These are phyloP conservation scores for Wickerhamomyces bisporus DNA, from an alignment of 805 yeast genomes.

Conservation along the genomic window DNA sequence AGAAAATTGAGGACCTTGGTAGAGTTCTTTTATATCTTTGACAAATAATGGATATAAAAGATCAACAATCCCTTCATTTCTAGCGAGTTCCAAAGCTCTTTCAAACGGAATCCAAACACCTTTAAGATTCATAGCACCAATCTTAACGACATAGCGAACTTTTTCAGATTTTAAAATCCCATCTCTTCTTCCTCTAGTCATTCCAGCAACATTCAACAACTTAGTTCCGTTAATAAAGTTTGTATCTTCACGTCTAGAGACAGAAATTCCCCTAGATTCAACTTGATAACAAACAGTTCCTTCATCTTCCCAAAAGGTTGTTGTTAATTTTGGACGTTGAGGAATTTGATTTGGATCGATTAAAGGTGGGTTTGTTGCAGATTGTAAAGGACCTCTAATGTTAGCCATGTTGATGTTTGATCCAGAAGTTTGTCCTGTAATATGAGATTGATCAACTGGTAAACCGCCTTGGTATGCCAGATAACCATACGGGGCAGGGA, in stretches of 20 bases:
- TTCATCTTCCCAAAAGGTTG: constrained; percentile 76
- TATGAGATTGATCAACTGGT: not conserved
- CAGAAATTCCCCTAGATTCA: constrained; percentile 62
- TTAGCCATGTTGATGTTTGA: constrained; percentile 11
- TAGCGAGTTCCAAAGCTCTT: constrained; percentile 64
- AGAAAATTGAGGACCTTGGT: constrained; percentile 26
- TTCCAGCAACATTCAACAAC: constrained; percentile 61
- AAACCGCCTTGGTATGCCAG: constrained; percentile 7
- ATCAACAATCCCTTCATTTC: constrained; percentile 59
- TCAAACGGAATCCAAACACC: constrained; percentile 79
- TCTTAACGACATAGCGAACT: constrained; percentile 63
- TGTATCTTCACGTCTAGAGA: constrained; percentile 65
- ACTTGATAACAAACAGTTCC: constrained; percentile 69
- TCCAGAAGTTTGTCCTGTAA: constrained; percentile 5
- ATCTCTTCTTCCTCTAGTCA: constrained; percentile 71
- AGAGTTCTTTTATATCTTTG: constrained; percentile 50
- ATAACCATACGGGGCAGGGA: constrained; percentile 10
- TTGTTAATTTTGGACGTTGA: constrained; percentile 57
- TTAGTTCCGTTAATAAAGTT: constrained; percentile 72
- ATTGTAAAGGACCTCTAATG: constrained; percentile 12
- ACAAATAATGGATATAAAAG: constrained; percentile 55
- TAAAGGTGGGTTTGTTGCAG: constrained; percentile 15
- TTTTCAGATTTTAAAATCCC: constrained; percentile 65
- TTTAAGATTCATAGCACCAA: constrained; percentile 70
- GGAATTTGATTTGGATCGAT: constrained; percentile 24